These are phyloP conservation scores for Tulasnella calospora DNA, from an alignment of 768 basidiomycete species.

Conservation along the genomic window DNA sequence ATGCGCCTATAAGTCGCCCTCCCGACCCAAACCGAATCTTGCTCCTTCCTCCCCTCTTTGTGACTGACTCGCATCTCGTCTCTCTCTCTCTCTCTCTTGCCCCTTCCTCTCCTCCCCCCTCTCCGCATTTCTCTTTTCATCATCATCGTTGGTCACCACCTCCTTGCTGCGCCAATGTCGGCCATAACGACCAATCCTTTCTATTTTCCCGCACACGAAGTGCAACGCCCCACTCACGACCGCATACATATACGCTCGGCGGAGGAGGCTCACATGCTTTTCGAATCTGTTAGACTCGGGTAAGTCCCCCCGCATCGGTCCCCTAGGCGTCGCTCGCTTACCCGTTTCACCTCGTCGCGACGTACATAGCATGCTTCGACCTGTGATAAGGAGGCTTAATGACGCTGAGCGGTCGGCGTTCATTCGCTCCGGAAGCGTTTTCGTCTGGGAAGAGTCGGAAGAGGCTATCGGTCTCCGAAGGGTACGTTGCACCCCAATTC, in stretches of 20 bases:
- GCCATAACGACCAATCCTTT: conserved; percentile 28
- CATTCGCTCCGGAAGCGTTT: conserved; percentile 58
- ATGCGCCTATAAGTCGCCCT: conserved; percentile 15
- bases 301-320: neutral
- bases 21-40: conserved; percentile 8
- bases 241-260: conserved; percentile 62
- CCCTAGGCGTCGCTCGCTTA: neutral
- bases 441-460: conserved; percentile 67
- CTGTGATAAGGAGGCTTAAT: conserved; percentile 54
- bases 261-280: conserved; percentile 59
- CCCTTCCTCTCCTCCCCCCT: neutral
- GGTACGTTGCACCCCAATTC: conserved; percentile 12
- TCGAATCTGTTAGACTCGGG: conserved; percentile 58
- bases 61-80: neutral
- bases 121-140: neutral
- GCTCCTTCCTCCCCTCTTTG: neutral
- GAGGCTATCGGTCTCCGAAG: conserved; percentile 60
- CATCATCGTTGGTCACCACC: neutral
- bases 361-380: conserved; percentile 39
- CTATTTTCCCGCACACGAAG: conserved; percentile 40
- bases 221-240: conserved; percentile 61
- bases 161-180: neutral
- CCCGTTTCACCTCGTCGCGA: neutral
- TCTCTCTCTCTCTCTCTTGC: neutral
- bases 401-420: conserved; percentile 51